Evolutionary conservation across 768 basidiomycete species (phyloP).

Genomic region (Boletus pseudopeckii): DNA sequence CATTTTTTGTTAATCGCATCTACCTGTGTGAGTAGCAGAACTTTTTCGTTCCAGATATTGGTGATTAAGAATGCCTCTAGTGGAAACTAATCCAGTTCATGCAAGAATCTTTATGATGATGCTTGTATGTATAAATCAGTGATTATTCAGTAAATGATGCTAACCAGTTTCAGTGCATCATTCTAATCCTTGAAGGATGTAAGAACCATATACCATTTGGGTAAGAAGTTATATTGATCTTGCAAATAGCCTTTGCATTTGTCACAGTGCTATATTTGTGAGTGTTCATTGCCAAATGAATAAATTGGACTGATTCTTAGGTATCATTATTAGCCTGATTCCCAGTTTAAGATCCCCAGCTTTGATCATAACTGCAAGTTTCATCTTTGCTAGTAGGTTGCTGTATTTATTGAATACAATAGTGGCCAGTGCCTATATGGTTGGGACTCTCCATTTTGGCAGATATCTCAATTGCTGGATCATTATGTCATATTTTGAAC

Average conservation of each 20-base stretch:
- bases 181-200: constrained; percentile 23
- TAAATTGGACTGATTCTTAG: background rate
- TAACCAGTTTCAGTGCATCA: constrained; percentile 11
- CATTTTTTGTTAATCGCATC: constrained; percentile 21
- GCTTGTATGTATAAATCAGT: constrained; percentile 15
- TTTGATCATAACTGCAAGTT: constrained; percentile 3
- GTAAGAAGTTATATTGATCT: constrained; percentile 1
- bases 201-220: background rate
- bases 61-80: background rate
- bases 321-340: background rate
- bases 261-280: constrained; percentile 9
- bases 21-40: constrained; percentile 16
- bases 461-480: constrained; percentile 24
- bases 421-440: constrained; percentile 25
- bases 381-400: background rate
- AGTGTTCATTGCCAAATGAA: background rate
- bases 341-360: background rate
- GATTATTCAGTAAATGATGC: background rate
- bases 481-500: constrained; percentile 15
- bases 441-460: constrained; percentile 18
- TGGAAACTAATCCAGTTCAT: background rate
- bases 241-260: constrained; percentile 15
- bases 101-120: constrained; percentile 2
- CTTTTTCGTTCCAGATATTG: background rate
- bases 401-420: background rate